phyloP scores from a whole-genome alignment of 164 flowering plant genomes.

The Paratinospora sagittata region DNA sequence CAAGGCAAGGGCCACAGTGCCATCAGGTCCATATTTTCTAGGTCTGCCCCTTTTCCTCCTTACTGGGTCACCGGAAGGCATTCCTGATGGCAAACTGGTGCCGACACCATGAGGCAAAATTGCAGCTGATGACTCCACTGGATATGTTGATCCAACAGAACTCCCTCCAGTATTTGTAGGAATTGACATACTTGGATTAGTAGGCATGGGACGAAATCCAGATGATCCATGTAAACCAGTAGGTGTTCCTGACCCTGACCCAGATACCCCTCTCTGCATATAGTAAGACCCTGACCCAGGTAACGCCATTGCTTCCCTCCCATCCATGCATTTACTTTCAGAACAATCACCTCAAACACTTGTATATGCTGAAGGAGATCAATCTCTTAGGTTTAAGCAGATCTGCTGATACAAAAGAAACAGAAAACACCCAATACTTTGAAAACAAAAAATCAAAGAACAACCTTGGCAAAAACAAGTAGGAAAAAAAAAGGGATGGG shows the following conservation, averaged over 20 bases:
- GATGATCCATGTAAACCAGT: conserved; percentile 41
- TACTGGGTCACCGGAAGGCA: conserved; percentile 39
- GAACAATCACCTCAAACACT: conserved; percentile 8
- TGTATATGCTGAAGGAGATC: neutral
- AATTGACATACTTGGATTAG: conserved; percentile 30
- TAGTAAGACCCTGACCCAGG: conserved; percentile 49
- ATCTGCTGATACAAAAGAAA: neutral
- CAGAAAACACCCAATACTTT: neutral
- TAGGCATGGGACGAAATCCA: conserved; percentile 34
- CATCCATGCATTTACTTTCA: conserved; percentile 84
- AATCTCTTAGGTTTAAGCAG: neutral
- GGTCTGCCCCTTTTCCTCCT: conserved; percentile 88
- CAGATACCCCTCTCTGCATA: conserved; percentile 55
- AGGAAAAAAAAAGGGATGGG: neutral
- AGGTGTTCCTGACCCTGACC: no score
- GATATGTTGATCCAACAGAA: conserved; percentile 40
- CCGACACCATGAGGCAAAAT: conserved; percentile 43
- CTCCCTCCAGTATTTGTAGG: conserved; percentile 43
- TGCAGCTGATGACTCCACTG: conserved; percentile 40
- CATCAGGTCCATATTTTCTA: conserved; percentile 77
- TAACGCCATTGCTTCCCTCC: conserved; percentile 70
- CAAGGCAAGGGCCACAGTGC: conserved; percentile 53
- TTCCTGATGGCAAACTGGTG: conserved; percentile 28
- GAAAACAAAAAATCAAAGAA: neutral
- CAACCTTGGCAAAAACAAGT: neutral